phyloP scores from a whole-genome alignment of 495 filamentous ascomycete species.

The Penicilliopsis zonata region DNA sequence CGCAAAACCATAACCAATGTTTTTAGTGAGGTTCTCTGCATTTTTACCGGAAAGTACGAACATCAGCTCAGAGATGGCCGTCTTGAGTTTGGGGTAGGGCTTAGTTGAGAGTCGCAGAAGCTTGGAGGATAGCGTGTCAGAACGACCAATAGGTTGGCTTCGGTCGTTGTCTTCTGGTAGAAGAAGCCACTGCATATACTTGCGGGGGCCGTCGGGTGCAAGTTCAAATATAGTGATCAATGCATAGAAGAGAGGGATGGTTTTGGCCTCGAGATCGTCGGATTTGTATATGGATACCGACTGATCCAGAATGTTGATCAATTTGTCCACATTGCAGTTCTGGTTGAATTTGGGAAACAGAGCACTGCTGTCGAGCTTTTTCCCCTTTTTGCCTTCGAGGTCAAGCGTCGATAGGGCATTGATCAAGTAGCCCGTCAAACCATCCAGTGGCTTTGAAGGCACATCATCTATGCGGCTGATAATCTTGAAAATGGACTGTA shows the following conservation, averaged over 20 bases:
- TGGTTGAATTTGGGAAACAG: constrained; percentile 58
- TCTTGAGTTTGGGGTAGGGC: constrained; percentile 57
- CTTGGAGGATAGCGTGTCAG: constrained; percentile 60
- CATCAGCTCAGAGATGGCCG: constrained; percentile 64
- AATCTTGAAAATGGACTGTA: constrained; percentile 63
- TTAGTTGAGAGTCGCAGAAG: constrained; percentile 73
- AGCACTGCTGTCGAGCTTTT: constrained; percentile 25
- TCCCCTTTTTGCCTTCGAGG: constrained; percentile 38
- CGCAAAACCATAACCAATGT: constrained; percentile 87
- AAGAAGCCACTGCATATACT: constrained; percentile 52
- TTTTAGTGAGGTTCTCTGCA: constrained; percentile 57
- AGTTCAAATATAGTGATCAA: constrained; percentile 61
- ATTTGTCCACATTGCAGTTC: constrained; percentile 48
- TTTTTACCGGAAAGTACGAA: constrained; percentile 79
- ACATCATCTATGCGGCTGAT: constrained; percentile 46
- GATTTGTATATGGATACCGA: constrained; percentile 48
- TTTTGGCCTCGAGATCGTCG: constrained; percentile 53
- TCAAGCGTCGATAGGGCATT: constrained; percentile 75
- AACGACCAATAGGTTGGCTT: constrained; percentile 63
- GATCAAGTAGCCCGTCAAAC: constrained; percentile 51
- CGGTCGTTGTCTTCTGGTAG: constrained; percentile 74
- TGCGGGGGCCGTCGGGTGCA: constrained; percentile 50
- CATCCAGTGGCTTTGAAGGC: constrained; percentile 44
- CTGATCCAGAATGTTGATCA: constrained; percentile 63
- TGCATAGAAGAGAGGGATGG: constrained; percentile 59